Evolutionary conservation across 1,139 yeast species (phyloP).

Genomic region (Geotrichum histeridarum): DNA sequence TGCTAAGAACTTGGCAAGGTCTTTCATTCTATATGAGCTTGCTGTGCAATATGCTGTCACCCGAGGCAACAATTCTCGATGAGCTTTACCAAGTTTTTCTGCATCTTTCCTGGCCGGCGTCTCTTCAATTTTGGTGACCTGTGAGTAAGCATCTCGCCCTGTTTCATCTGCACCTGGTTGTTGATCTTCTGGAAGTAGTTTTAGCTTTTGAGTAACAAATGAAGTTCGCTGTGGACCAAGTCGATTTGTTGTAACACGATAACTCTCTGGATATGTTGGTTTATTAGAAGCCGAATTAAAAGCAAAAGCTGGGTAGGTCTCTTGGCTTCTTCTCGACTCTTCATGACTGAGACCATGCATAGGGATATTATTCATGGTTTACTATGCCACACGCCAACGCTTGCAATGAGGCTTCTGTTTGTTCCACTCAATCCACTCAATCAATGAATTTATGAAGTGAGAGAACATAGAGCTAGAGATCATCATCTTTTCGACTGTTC

Average conservation of each 20-base stretch:
- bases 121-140: slow-evolving; percentile 77
- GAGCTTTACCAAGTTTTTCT: slow-evolving; percentile 84
- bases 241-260: slow-evolving; percentile 32
- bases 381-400: no score
- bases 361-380: no score
- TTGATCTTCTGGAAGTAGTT: slow-evolving; percentile 79
- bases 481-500: no score
- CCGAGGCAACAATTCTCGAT: slow-evolving; percentile 46
- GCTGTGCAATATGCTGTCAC: slow-evolving; percentile 16
- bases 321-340: no score
- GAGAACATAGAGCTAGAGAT: no score
- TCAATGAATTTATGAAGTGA: no score
- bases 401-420: no score
- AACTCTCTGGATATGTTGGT: slow-evolving; percentile 8
- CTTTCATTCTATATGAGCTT: slow-evolving; percentile 71
- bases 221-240: slow-evolving; percentile 85
- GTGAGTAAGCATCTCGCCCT: slow-evolving; percentile 65
- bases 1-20: slow-evolving; percentile 75
- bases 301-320: no score
- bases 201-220: slow-evolving; percentile 79
- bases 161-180: slow-evolving; percentile 39
- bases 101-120: slow-evolving; percentile 94
- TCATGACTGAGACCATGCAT: no score
- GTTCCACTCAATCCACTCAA: no score
- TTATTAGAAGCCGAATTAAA: background rate